phyloP scores from a whole-genome alignment of 306 rosid species.

The Dalbergia cochinchinensis region DNA sequence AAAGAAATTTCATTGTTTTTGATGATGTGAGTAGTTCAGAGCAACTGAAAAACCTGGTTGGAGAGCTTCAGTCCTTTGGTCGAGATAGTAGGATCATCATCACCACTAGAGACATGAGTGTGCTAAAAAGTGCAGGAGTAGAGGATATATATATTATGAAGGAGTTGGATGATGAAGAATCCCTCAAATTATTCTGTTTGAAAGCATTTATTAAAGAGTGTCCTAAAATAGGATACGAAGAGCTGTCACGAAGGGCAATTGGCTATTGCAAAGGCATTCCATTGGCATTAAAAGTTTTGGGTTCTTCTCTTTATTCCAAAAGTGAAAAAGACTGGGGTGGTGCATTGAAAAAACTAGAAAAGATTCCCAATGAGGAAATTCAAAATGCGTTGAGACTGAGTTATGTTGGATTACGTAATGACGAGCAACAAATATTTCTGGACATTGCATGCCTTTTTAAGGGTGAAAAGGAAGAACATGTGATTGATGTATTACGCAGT shows the following conservation, averaged over 20 bases:
- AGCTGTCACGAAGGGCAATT: not conserved
- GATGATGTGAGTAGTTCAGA: conserved; percentile 3
- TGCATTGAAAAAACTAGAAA: not conserved
- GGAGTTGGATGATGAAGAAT: not conserved
- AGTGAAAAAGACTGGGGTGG: not conserved
- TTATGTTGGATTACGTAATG: not conserved
- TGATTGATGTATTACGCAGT: too few relatives aligned
- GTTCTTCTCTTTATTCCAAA: not conserved
- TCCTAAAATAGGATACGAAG: not conserved
- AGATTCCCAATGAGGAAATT: not conserved
- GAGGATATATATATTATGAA: not conserved
- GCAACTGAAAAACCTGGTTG: not conserved
- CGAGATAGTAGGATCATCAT: not conserved
- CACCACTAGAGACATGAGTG: not conserved
- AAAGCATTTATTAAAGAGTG: not conserved
- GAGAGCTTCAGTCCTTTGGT: not conserved
- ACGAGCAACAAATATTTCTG: not conserved
- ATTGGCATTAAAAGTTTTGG: conserved; percentile 15
- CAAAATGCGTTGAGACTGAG: not conserved
- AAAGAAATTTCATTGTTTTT: conserved; percentile 13
- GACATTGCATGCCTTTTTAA: conserved; percentile 33
- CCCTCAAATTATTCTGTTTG: not conserved
- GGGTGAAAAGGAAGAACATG: not conserved
- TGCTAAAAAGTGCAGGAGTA: not conserved
- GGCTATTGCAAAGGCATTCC: conserved; percentile 6